Base-by-base conservation (phyloP, 768 basidiomycete species). In the Coprinopsis sp. region DNA sequence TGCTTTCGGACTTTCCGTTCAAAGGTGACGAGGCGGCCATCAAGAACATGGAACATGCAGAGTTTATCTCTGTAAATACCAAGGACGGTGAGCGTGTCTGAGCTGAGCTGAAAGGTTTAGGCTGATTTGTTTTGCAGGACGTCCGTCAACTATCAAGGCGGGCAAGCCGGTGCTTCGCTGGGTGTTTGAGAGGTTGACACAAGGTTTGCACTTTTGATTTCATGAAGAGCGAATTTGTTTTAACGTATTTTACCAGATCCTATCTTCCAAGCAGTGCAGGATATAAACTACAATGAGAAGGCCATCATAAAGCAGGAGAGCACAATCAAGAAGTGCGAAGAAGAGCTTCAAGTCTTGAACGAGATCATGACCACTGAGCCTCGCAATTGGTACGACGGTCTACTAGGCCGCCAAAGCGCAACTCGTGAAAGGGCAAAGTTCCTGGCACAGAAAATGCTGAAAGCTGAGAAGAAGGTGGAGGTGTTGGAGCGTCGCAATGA, bases 131-230 rank as follows among this genome's bases (percentile, higher is more conserved):
- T 40, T 16, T 23, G 12, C 21, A 87, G 92, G 92, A 24, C 83
- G 91, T 13, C 89, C 94, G 1, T 82, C 90, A 2, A 76, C 73
- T 2, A 87, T 98, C 54, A 76, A 79, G 36, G 91, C 96, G 1
- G 96, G 96, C 23, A 93, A 87, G 64, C 96, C 96, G 0, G 82
- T 98, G 0, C 87, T 88, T 59, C 77, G 78, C 65, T 86, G 80
- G 57, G 91, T 90, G 4, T 99, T 96, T 61, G 76, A 89, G 54
- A 75, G 80, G 33, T 74, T 97, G 2, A 85, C 87, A 0, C 70
- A 83, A 37, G 37, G 37, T 93, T 91, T 88, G 54, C 34, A n/a
- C n/a, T n/a, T 73, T 56, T 33, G 14, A 37, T 57, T 47, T 34
- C 30, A 33, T 25, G 29, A 16, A 3, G 31, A 13, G n/a, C 2